Evolutionary conservation across 192 early-diverging fungal species (phyloP).

Genomic region (Helicostylum pulchrum): DNA sequence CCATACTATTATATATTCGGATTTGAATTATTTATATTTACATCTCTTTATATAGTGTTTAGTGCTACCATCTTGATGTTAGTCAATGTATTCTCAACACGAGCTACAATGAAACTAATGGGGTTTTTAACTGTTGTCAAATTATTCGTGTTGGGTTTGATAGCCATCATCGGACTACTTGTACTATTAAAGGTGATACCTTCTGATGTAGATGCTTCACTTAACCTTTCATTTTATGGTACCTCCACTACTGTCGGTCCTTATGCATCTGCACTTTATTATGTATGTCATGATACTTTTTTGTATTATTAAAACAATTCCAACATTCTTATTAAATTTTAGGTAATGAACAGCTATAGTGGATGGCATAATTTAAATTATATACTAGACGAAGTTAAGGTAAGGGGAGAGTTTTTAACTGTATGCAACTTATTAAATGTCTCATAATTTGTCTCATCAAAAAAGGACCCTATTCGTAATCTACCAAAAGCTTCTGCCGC

Average conservation of each 20-base stretch:
- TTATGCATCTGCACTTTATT: conserved; percentile 33
- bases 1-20: too few species aligned
- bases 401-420: not conserved
- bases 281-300: conserved; percentile 5
- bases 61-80: conserved; percentile 20
- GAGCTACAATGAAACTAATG: conserved; percentile 21
- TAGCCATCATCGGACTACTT: conserved; percentile 14
- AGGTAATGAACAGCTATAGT: conserved; percentile 21
- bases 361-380: conserved; percentile 30
- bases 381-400: conserved; percentile 34
- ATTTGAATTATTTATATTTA: too few species aligned
- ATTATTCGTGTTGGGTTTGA: conserved; percentile 16
- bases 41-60: conserved; percentile 7
- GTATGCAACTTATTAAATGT: not conserved
- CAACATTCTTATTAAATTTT: not conserved
- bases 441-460: not conserved
- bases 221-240: conserved; percentile 32
- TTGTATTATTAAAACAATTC: not conserved
- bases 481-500: conserved; percentile 19
- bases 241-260: conserved; percentile 19
- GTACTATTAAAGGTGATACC: conserved; percentile 18
- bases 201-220: conserved; percentile 1
- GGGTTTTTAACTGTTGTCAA: conserved; percentile 28
- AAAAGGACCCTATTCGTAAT: conserved; percentile 22
- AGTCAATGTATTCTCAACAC: conserved; percentile 15